Evolutionary conservation across 1,139 yeast species (phyloP).

Genomic region (Yamadazyma trypodendri): DNA sequence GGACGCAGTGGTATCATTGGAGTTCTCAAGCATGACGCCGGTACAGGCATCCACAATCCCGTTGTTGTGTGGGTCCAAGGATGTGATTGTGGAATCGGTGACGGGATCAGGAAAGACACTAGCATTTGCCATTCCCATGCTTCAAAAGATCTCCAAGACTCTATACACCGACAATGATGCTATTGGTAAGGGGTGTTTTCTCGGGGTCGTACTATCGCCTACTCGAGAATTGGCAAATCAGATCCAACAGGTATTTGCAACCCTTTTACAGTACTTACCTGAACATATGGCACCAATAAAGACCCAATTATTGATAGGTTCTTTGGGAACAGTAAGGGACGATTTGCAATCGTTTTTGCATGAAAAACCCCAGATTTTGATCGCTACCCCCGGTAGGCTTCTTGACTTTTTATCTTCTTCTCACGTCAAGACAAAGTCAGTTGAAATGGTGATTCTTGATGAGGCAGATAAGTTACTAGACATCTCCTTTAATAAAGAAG

Average conservation of each 20-base stretch:
- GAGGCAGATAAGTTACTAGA: slow-evolving; percentile 92
- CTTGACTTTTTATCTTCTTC: slow-evolving; percentile 64
- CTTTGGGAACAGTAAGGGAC: slow-evolving; percentile 67
- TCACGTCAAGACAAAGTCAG: slow-evolving; percentile 51
- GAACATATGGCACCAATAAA: slow-evolving; percentile 42
- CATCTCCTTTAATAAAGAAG: slow-evolving; percentile 69
- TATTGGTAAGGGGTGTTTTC: slow-evolving; percentile 60
- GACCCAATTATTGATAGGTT: slow-evolving; percentile 81
- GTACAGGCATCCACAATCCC: slow-evolving; percentile 97
- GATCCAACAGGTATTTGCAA: slow-evolving; percentile 64
- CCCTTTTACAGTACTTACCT: slow-evolving; percentile 61
- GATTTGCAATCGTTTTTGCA: slow-evolving; percentile 62
- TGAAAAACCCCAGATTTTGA: slow-evolving; percentile 65
- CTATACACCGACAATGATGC: slow-evolving; percentile 28
- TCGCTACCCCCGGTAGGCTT: slow-evolving; percentile 93
- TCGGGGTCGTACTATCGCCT: slow-evolving; percentile 77
- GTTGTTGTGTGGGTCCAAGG: slow-evolving; percentile 80
- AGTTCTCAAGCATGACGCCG: slow-evolving; percentile 87
- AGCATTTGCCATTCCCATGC: slow-evolving; percentile 79
- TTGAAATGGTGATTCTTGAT: slow-evolving; percentile 79
- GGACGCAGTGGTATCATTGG: slow-evolving; percentile 71
- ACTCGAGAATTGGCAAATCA: slow-evolving; percentile 92
- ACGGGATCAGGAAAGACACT: slow-evolving; percentile 97
- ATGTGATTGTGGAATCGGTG: slow-evolving; percentile 94
- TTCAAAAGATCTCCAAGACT: slow-evolving; percentile 56